Conservation (phyloP, 2,329 filamentous ascomycete genomes). For the Lachnellula subtilissima region DNA sequence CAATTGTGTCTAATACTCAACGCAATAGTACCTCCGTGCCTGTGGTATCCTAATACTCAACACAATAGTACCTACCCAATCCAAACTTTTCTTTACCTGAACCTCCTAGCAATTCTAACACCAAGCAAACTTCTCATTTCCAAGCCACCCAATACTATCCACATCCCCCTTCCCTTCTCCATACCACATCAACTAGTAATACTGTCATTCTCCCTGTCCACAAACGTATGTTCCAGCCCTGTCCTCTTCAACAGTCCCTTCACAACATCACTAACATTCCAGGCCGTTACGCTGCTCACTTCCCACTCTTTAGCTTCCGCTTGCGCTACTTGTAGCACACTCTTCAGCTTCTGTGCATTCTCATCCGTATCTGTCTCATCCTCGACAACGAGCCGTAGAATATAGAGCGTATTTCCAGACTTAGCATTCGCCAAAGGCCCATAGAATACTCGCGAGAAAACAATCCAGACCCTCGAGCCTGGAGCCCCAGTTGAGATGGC, state of each 20-base stretch:
- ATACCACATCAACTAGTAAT: constrained; percentile 72
- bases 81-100: neutral
- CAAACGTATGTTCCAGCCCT: constrained; percentile 44
- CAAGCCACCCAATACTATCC: constrained; percentile 62
- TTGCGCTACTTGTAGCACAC: constrained; percentile 63
- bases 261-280: constrained; percentile 67
- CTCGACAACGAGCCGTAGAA: constrained; percentile 66
- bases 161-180: constrained; percentile 44
- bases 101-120: constrained; percentile 41
- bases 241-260: constrained; percentile 42
- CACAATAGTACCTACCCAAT: neutral
- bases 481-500: constrained; percentile 53
- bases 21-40: too few species aligned
- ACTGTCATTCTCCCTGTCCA: constrained; percentile 58
- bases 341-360: constrained; percentile 50
- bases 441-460: constrained; percentile 67
- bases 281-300: constrained; percentile 67
- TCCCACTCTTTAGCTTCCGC: constrained; percentile 67
- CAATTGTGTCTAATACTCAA: too few species aligned
- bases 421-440: constrained; percentile 40
- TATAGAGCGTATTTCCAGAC: constrained; percentile 62
- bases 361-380: constrained; percentile 39
- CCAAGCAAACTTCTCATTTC: constrained; percentile 76
- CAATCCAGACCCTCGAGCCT: constrained; percentile 63
- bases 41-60: too few species aligned